Base-by-base conservation (phyloP, 2,329 filamentous ascomycete species). In the Pestalotiopsis sp. region DNA sequence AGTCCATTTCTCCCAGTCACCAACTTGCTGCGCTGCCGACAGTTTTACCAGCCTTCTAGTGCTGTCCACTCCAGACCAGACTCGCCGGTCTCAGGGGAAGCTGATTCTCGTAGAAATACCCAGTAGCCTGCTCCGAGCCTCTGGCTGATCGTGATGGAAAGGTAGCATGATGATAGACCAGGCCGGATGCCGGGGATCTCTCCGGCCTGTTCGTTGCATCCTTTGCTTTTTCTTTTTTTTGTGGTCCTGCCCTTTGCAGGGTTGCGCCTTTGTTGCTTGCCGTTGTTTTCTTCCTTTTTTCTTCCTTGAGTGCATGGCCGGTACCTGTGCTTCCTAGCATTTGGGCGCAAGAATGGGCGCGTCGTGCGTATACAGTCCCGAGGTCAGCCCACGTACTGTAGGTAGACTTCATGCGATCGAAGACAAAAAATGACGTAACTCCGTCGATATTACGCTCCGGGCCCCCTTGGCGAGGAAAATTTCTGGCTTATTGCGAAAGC, bases 351-450 rank as follows among this genome's bases (percentile, higher is more conserved):
- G 4, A 52, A n/a, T 52, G 44, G 20, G 20, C n/a, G 56, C 17
- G 11, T 35, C 11, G 24, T 4, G 9, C 2, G 59, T 40, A 24
- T 26, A 66, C 64, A 66, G 64, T 66, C 26, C 26, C 2, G 13
- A 40, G 13, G 14, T 10, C 13, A 44, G 52, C 5, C 6, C n/a
- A 22, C 64, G 64, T 52, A 66, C 64, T 66, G 64, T 52, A 55
- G n/a, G 64, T 38, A 14, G 30, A 66, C 64, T 66, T 66, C 14
- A 20, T 10, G 20, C 24, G 55, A 22, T 57, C 26, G 26, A 64
- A 56, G 64, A 68, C 59, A 61, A 68, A 64, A 55, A 64, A 64
- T 68, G 67, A 68, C 67, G 67, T 68, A 68, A 68, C 57, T 44
- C 52, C 64, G 63, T 66, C 67, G 67, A 68, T 66, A 68, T 66